These are phyloP conservation scores for Tricholoma bakamatsutake DNA, from an alignment of 768 basidiomycete species.

Conservation along the genomic window DNA sequence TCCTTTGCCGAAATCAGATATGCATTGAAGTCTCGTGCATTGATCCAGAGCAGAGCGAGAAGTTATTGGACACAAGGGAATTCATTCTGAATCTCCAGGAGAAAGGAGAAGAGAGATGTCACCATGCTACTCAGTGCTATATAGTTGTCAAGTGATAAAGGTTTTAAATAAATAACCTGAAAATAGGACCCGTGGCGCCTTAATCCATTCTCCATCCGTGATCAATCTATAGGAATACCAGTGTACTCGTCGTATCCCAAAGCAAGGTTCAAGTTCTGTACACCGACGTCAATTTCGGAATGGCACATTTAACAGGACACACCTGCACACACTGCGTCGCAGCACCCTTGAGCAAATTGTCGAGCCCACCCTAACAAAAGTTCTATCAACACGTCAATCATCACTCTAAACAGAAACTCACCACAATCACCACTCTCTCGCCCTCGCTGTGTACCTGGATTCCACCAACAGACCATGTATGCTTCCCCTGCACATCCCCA, in stretches of 20 bases:
- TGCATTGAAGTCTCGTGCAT: not conserved
- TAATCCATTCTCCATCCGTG: not conserved
- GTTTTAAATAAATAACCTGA: not conserved
- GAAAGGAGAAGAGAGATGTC: too few relatives aligned
- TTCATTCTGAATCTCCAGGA: too few relatives aligned
- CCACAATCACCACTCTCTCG: conserved; percentile 90
- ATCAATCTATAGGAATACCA: conserved; percentile 52
- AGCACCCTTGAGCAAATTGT: conserved; percentile 96
- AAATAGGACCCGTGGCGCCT: not conserved
- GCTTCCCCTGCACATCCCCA: conserved; percentile 70
- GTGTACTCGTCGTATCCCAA: conserved; percentile 82
- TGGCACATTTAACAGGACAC: conserved; percentile 15
- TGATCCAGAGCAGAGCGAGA: too few relatives aligned
- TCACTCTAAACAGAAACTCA: conserved; percentile 32
- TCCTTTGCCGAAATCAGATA: not conserved
- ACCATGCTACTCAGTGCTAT: too few relatives aligned
- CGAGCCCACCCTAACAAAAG: conserved; percentile 71
- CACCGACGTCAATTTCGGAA: not conserved
- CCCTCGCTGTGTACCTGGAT: conserved; percentile 89
- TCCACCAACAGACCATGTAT: conserved; percentile 89
- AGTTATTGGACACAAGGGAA: too few relatives aligned
- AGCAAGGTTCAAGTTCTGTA: conserved; percentile 83
- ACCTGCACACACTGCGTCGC: conserved; percentile 99
- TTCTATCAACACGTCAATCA: not conserved
- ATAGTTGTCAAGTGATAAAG: too few relatives aligned